phyloP scores from a whole-genome alignment of 768 basidiomycete genomes.

The Pholiota microspora region DNA sequence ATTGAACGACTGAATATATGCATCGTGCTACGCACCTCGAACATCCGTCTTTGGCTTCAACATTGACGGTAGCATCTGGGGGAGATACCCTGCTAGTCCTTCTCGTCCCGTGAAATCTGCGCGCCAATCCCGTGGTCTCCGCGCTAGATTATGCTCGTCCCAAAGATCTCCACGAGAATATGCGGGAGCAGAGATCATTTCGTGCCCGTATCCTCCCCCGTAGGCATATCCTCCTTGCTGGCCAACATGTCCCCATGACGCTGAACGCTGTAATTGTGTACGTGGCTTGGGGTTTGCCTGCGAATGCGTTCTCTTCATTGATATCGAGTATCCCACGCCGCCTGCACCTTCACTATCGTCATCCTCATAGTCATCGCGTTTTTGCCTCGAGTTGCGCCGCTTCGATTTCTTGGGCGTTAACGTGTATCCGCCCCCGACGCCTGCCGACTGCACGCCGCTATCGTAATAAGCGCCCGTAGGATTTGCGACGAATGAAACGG shows the following conservation, averaged over 20 bases:
- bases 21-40: constrained; percentile 29
- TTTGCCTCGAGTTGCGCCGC: not conserved
- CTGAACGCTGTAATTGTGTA: constrained; percentile 16
- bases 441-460: constrained; percentile 9
- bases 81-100: constrained; percentile 25
- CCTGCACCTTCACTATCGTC: not conserved
- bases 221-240: not conserved
- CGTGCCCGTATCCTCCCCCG: not conserved
- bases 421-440: constrained; percentile 4
- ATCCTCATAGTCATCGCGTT: not conserved
- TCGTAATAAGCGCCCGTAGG: constrained; percentile 7
- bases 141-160: constrained; percentile 32
- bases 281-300: constrained; percentile 6
- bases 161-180: constrained; percentile 28
- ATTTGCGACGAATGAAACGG: constrained; percentile 6
- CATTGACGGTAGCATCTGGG: constrained; percentile 14
- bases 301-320: constrained; percentile 20
- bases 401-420: constrained; percentile 5
- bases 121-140: constrained; percentile 42
- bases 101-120: constrained; percentile 33
- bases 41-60: constrained; percentile 30
- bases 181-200: constrained; percentile 12
- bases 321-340: not conserved
- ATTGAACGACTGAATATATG: no score
- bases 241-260: constrained; percentile 16